Conservation (phyloP, 192 early-diverging fungal species). For the Mortierella alpina region DNA sequence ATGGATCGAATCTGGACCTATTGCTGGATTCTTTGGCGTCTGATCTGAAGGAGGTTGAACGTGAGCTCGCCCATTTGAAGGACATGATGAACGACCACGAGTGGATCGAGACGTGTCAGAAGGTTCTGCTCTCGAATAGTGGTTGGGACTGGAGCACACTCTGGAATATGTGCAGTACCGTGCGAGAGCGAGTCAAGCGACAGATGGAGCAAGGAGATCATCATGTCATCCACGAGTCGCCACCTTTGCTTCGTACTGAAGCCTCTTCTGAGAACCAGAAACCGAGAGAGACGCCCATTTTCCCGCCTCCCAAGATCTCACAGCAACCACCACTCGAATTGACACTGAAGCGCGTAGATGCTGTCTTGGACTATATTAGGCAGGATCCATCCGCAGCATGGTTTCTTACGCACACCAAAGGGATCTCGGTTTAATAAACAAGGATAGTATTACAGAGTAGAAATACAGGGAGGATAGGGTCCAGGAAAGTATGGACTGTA, state of each 20-base stretch:
- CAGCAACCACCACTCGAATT: slow-evolving; percentile 43
- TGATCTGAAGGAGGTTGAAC: slow-evolving; percentile 61
- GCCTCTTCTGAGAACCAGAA: background rate
- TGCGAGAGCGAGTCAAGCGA: slow-evolving; percentile 11
- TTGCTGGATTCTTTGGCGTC: slow-evolving; percentile 57
- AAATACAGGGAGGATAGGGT: background rate
- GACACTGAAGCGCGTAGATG: slow-evolving; percentile 19
- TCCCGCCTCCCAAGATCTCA: slow-evolving; percentile 27
- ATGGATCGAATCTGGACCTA: slow-evolving; percentile 66
- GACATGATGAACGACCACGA: slow-evolving; percentile 57
- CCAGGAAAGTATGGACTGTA: background rate
- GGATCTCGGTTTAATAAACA: slow-evolving; percentile 4
- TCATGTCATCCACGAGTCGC: background rate
- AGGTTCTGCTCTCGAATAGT: slow-evolving; percentile 58
- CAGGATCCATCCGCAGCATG: slow-evolving; percentile 20
- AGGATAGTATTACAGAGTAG: background rate
- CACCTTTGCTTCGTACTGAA: background rate
- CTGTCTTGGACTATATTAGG: slow-evolving; percentile 21
- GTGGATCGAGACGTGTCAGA: slow-evolving; percentile 60
- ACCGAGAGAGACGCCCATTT: slow-evolving; percentile 16
- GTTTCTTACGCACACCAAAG: slow-evolving; percentile 33
- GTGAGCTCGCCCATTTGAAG: slow-evolving; percentile 66
- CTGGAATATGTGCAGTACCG: slow-evolving; percentile 46
- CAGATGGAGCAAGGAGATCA: slow-evolving; percentile 1
- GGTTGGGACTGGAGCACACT: slow-evolving; percentile 65